Evolutionary conservation across 2,329 filamentous ascomycete species (phyloP).

Genomic region (Aspergillus sp.): DNA sequence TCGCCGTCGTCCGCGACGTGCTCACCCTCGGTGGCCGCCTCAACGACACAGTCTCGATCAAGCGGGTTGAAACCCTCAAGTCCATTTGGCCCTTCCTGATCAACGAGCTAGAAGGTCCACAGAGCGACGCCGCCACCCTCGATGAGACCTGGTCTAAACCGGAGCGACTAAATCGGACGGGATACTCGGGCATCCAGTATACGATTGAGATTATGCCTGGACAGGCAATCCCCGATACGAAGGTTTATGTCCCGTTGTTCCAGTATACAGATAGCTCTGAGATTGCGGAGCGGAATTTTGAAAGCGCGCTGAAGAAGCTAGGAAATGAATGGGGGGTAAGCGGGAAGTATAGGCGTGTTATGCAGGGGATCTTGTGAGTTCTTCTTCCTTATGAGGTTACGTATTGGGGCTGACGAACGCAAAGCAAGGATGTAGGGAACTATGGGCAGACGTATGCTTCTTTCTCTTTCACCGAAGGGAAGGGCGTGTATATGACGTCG

Average conservation of each 20-base stretch:
- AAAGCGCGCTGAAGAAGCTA: slow-evolving; percentile 5
- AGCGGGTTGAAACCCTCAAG: not conserved
- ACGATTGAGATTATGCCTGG: slow-evolving; percentile 6
- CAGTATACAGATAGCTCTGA: slow-evolving; percentile 4
- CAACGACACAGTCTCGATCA: not conserved
- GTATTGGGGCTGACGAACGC: not conserved
- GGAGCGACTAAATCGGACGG: slow-evolving; percentile 3
- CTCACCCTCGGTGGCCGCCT: slow-evolving; percentile 5
- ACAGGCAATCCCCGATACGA: slow-evolving; percentile 5
- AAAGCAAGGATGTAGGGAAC: not conserved
- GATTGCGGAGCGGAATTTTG: slow-evolving; percentile 2
- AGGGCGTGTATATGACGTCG: slow-evolving; percentile 6
- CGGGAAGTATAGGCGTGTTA: slow-evolving; percentile 2
- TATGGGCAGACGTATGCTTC: slow-evolving; percentile 8
- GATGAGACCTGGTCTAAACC: slow-evolving; percentile 7
- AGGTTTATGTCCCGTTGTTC: slow-evolving; percentile 7
- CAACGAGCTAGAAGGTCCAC: not conserved
- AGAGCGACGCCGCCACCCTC: not conserved
- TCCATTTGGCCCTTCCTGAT: not conserved
- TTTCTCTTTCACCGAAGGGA: slow-evolving; percentile 4
- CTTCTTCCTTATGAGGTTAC: not conserved
- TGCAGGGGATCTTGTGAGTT: slow-evolving; percentile 5
- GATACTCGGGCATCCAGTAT: slow-evolving; percentile 4
- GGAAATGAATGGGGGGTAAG: slow-evolving; percentile 5
- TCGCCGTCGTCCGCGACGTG: slow-evolving; percentile 5